Evolutionary conservation across 148 eudicot genomes (phyloP), one percentile per base, ranked within the genome.

Genomic region (Amaranthus hypochondriacus): DNA sequence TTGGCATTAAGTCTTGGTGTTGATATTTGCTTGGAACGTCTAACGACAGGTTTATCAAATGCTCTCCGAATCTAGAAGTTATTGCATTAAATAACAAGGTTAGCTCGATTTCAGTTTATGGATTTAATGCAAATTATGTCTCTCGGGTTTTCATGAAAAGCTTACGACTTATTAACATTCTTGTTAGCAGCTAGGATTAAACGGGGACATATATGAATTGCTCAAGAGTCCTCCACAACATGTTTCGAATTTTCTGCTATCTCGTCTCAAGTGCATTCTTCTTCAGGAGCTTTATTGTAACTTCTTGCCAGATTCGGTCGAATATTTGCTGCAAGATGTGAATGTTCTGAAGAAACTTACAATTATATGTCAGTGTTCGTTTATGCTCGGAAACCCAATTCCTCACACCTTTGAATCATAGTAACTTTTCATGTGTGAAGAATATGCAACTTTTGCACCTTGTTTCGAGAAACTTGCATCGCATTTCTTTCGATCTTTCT

Each of bases 31-130:
- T 74, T 74, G 81, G 48, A 21, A 48, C 55, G 69, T 65, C 48
- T 79, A 39, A 71, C 70, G 56, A 50, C 13, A 9, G 67, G 59
- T 79, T 79, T 18, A 79, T 79, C 63, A 63, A 79, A 74, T 56
- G 21, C 71, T 68, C 74, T 5, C 11, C 77, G 10, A 5, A 47
- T 53, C 54, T 79, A 9, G 48, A 74, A 48, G 66, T 42, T 48
- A 42, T 70, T 55, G 62, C 54, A 13, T 71, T 79, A 9, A 62
- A 74, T 58, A 79, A 79, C 48, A 69, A 79, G 81, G 81, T 79
- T 56, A 74, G 74, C 55, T n/a, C 51, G 42, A 52, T 61, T 58
- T 64, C 46, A 13, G 55, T 56, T 55, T n/a, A 18, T 46, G 43
- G 56, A 18, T 9, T 46, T 0, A 63, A 53, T 67, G 53, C 7